Evolutionary conservation across 2,329 filamentous ascomycete genomes (phyloP), one percentile per base, ranked within the genome.

Genomic region (Ascosphaera aggregata): DNA sequence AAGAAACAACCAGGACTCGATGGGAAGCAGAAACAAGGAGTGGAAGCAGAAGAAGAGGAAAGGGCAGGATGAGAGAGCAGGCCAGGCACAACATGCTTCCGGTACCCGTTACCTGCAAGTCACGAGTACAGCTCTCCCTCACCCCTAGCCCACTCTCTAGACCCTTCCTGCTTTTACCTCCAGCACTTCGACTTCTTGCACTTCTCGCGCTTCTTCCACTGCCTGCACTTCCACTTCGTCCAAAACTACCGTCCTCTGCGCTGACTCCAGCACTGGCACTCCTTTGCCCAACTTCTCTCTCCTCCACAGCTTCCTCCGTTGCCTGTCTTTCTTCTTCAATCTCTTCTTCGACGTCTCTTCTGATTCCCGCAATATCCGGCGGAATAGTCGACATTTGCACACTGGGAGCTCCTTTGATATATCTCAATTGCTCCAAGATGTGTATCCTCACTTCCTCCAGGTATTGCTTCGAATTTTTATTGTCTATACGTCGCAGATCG

Each of bases 381-480:
- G 81, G 82, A 39, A 94, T 79, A 35, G 73, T 68, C 47, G 73
- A 71, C 58, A 84, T 78, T 55, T 92, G 82, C 19, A 92, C 81
- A 49, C 82, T 92, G 1, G 89, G 89, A 5, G 82, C 81, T 30
- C 74, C 70, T 50, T 80, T 67, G 39, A 95, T 73, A 52, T 92
- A 94, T 18, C 80, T 69, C 45, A 98, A 58, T 57, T 95, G 85
- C 55, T 92, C 81, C 34, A 73, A 71, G 34, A 93, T 75, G 42
- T 80, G 74, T 51, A 77, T 67, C 3, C 91, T 67, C 34, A 93
- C 76, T 24, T 76, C 73, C 37, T 75, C 65, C 15, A 93, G 62
- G 43, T 81, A 78, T 49, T 84, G 77, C 38, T 70, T 65, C 4
- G 79, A 69, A 50, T 93, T 91, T 49, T 77, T 72, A 53, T 94